Percentiles rank a stretch among this genome's conserved stretches.
Evolutionary conservation across 2,329 filamentous ascomycete species (phyloP).

Genomic region (Aspergillus sp.): DNA sequence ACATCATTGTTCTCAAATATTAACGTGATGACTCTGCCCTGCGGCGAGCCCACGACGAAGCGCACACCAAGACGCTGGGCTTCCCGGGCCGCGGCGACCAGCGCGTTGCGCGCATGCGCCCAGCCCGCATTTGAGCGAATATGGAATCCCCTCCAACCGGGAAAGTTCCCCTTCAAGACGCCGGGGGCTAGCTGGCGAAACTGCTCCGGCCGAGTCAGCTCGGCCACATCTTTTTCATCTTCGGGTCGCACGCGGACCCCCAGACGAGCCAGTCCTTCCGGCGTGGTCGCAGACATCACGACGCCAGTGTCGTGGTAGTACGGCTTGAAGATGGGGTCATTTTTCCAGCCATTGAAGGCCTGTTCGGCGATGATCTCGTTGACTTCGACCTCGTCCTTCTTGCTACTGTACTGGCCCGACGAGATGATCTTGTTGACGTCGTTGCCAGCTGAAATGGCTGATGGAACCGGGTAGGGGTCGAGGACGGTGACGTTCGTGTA

Average conservation of each 20-base stretch:
- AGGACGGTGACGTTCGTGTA: conserved; percentile 50
- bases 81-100: conserved; percentile 45
- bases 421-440: conserved; percentile 50
- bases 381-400: conserved; percentile 27
- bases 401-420: conserved; percentile 26
- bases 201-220: conserved; percentile 41
- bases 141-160: conserved; percentile 44
- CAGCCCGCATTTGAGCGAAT: conserved; percentile 48
- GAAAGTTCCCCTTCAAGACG: conserved; percentile 44
- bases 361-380: conserved; percentile 28
- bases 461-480: conserved; percentile 47
- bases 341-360: conserved; percentile 41
- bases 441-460: conserved; percentile 46
- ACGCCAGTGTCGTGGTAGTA: conserved; percentile 47
- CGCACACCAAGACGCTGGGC: conserved; percentile 44
- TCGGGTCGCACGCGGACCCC: conserved; percentile 30
- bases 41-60: conserved; percentile 42
- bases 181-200: conserved; percentile 50
- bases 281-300: conserved; percentile 42
- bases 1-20: conserved; percentile 37
- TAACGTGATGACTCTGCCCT: conserved; percentile 37
- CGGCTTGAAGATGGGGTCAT: conserved; percentile 44
- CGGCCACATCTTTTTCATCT: conserved; percentile 26
- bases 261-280: conserved; percentile 34
- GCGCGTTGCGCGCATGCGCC: conserved; percentile 49